phyloP scores from a whole-genome alignment of 2,329 filamentous ascomycete species.

The Ophiocordyceps polyrhachis-furcata region DNA sequence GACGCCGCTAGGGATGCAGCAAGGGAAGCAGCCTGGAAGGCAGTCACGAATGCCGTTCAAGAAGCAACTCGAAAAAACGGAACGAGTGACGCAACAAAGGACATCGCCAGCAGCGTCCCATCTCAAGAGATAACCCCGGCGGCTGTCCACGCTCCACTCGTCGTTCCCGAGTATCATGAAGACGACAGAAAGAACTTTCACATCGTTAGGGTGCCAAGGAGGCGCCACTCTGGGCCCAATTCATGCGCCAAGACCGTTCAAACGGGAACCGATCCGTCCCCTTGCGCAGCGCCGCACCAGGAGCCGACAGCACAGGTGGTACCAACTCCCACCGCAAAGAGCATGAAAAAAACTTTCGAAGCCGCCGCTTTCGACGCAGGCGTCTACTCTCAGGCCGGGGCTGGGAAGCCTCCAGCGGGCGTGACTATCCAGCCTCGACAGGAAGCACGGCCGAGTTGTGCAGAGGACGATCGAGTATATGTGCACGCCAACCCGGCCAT shows the following conservation, averaged over 20 bases:
- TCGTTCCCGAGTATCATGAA: not conserved
- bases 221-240: not conserved
- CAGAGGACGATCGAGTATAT: constrained; percentile 16
- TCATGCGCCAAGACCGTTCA: not conserved
- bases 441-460: constrained; percentile 1
- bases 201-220: not conserved
- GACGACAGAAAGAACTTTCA: not conserved
- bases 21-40: not conserved
- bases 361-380: constrained; percentile 16
- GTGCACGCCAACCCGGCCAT: constrained; percentile 30
- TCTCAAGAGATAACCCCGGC: not conserved
- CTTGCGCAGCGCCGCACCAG: not conserved
- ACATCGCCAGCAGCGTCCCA: no score
- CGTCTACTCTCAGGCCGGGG: constrained; percentile 18
- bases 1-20: not conserved
- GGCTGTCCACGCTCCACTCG: not conserved
- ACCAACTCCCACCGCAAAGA: not conserved
- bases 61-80: not conserved
- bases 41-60: not conserved
- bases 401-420: constrained; percentile 8
- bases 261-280: not conserved
- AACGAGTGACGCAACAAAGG: not conserved
- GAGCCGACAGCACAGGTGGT: not conserved
- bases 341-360: constrained; percentile 1
- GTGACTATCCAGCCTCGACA: constrained; percentile 4